A percentile compares a stretch with the other conserved stretches of the same genome.
phyloP scores from a whole-genome alignment of 345 rosid species.

The Schrenkiella parvula region DNA sequence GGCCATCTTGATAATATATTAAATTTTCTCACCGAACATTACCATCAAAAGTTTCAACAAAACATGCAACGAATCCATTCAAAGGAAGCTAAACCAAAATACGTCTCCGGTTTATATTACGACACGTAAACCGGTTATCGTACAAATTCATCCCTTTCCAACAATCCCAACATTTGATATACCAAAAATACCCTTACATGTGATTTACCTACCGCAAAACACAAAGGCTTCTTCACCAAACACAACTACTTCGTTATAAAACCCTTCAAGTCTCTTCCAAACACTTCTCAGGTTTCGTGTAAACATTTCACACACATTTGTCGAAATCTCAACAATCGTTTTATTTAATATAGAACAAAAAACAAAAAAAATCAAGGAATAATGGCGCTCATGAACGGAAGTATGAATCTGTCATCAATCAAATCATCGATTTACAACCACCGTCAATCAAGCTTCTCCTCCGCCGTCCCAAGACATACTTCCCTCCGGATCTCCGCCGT shows the following conservation, averaged over 20 bases:
- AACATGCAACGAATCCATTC: slow-evolving; percentile 4
- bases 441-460: slow-evolving; percentile 24
- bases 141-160: slow-evolving; percentile 2
- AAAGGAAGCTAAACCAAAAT: not conserved
- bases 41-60: not conserved
- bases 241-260: slow-evolving; percentile 26
- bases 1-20: not conserved
- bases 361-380: not conserved
- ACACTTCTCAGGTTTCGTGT: slow-evolving; percentile 34
- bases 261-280: slow-evolving; percentile 7
- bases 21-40: not conserved
- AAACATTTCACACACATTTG: slow-evolving; percentile 1
- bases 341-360: not conserved
- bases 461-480: slow-evolving; percentile 14
- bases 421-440: slow-evolving; percentile 22
- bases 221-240: slow-evolving; percentile 24
- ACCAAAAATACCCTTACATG: slow-evolving; percentile 12
- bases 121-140: slow-evolving; percentile 10
- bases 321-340: slow-evolving; percentile 20
- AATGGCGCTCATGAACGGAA: slow-evolving; percentile 35
- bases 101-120: not conserved
- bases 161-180: not conserved
- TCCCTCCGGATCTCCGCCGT: slow-evolving; percentile 35
- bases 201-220: slow-evolving; percentile 25
- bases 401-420: slow-evolving; percentile 22